Percentiles rank a stretch among this genome's conserved stretches.
These are phyloP conservation scores for Sisymbrium altissimum DNA, from an alignment of 345 rosid species.

Conservation along the genomic window DNA sequence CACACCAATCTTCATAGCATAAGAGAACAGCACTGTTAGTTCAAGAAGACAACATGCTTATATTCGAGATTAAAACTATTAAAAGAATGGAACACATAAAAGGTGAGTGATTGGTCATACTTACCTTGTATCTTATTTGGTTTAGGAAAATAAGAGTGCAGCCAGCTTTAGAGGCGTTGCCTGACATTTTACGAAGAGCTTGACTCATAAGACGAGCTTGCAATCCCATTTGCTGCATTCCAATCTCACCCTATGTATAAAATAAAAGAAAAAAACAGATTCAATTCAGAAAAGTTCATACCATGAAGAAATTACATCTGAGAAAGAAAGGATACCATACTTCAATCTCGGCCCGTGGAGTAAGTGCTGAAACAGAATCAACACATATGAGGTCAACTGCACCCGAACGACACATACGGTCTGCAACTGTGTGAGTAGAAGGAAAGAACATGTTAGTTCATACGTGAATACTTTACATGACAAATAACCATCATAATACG, in stretches of 20 bases:
- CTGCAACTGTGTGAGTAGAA: slow-evolving; percentile 62
- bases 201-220: slow-evolving; percentile 99
- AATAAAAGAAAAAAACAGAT: background rate
- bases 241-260: slow-evolving; percentile 77
- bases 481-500: background rate
- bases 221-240: slow-evolving; percentile 98
- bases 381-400: slow-evolving; percentile 91
- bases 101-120: background rate
- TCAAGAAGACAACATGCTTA: slow-evolving; percentile 7
- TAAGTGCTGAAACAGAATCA: slow-evolving; percentile 97
- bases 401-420: slow-evolving; percentile 98
- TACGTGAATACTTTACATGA: background rate
- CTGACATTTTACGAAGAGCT: slow-evolving; percentile 98
- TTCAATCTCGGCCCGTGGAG: slow-evolving; percentile 98
- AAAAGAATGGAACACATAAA: background rate
- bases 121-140: slow-evolving; percentile 93
- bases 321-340: slow-evolving; percentile 34
- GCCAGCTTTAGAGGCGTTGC: slow-evolving; percentile 99
- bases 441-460: slow-evolving; percentile 23
- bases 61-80: background rate
- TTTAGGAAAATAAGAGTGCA: slow-evolving; percentile 91
- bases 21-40: slow-evolving; percentile 23
- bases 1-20: slow-evolving; percentile 72
- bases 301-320: background rate
- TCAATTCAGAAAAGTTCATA: background rate